Percentiles rank a stretch among this genome's conserved stretches.
These are phyloP conservation scores for Bremia lactucae DNA, from an alignment of 352 stramenopile genomes.

Conservation along the genomic window DNA sequence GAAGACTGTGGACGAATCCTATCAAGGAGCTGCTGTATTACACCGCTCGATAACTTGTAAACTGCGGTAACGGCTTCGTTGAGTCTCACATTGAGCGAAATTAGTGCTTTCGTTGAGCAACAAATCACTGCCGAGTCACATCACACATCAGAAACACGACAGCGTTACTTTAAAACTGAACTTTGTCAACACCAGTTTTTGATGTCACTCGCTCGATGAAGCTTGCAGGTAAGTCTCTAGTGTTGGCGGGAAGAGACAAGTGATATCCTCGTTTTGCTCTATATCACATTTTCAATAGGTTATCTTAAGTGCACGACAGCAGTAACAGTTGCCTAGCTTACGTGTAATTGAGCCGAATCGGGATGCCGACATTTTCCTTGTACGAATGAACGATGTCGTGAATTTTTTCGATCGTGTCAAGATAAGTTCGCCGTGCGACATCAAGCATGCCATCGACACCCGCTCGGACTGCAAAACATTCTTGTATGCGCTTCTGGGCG, in stretches of 20 bases:
- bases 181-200: conserved; percentile 36
- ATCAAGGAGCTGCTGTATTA: conserved; percentile 76
- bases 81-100: conserved; percentile 74
- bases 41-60: conserved; percentile 82
- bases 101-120: conserved; percentile 83
- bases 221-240: conserved; percentile 35
- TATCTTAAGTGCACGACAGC: background rate
- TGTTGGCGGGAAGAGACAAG: conserved; percentile 43
- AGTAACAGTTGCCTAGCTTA: conserved; percentile 29
- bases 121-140: conserved; percentile 41
- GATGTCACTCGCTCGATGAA: conserved; percentile 60
- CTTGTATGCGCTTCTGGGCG: conserved; percentile 77
- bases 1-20: conserved; percentile 64
- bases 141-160: conserved; percentile 1
- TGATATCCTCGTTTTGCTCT: conserved; percentile 66
- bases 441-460: conserved; percentile 83
- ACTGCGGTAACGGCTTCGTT: conserved; percentile 75
- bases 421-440: conserved; percentile 63
- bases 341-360: conserved; percentile 71
- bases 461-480: conserved; percentile 69
- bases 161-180: background rate
- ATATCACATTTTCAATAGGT: background rate
- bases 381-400: conserved; percentile 64
- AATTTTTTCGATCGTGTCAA: conserved; percentile 79
- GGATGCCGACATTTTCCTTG: conserved; percentile 56